Percentiles rank a stretch among this genome's conserved stretches.
Evolutionary conservation across 345 rosid genomes (phyloP).

Genomic region (Cardamine chenopodiifolia): DNA sequence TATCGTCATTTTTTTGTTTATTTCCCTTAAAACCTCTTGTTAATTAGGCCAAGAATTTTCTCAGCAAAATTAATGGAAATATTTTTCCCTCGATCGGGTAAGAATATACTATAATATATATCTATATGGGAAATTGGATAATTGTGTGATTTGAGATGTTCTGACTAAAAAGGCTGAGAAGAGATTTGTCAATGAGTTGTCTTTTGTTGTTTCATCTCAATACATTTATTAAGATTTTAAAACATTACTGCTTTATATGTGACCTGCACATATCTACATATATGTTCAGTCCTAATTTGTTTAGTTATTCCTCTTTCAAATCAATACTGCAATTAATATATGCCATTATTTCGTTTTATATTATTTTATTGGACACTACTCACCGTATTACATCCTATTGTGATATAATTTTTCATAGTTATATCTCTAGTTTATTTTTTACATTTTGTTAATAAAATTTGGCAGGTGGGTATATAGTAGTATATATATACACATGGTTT

Average conservation of each 20-base stretch:
- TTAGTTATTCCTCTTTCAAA: constrained; percentile 38
- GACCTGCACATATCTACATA: constrained; percentile 44
- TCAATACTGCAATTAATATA: constrained; percentile 14
- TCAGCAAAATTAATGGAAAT: not conserved
- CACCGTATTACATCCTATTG: not conserved
- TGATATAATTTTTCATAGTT: not conserved
- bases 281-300: constrained; percentile 40
- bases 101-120: not conserved
- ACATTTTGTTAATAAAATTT: not conserved
- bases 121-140: constrained; percentile 33
- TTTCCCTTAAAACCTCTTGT: constrained; percentile 11
- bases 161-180: constrained; percentile 42
- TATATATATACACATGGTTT: not conserved
- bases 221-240: constrained; percentile 33
- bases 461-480: constrained; percentile 1
- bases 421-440: not conserved
- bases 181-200: constrained; percentile 47
- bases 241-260: constrained; percentile 40
- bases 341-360: not conserved
- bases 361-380: not conserved
- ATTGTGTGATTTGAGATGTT: constrained; percentile 43
- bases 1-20: constrained; percentile 2
- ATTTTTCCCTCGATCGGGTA: not conserved
- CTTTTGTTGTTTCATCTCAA: constrained; percentile 42
- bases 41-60: not conserved